Evolutionary conservation across 2,329 filamentous ascomycete species (phyloP).

Genomic region (Alternaria novae-zelandiae): DNA sequence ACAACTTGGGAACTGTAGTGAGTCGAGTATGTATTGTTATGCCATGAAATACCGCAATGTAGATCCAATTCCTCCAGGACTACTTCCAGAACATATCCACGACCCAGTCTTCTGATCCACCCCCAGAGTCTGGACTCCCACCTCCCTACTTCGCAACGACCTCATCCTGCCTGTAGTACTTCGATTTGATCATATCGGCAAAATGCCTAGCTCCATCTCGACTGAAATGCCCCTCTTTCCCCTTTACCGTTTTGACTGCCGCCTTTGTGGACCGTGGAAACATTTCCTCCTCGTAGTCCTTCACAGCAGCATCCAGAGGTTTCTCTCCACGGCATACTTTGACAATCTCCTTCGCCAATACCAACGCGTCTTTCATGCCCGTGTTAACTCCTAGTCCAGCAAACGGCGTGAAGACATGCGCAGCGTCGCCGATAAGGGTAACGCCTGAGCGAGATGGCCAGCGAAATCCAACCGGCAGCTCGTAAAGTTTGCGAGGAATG

Average conservation of each 20-base stretch:
- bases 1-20: not conserved
- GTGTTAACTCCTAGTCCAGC: slow-evolving; percentile 67
- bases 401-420: slow-evolving; percentile 65
- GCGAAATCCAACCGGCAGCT: slow-evolving; percentile 59
- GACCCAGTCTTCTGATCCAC: not conserved
- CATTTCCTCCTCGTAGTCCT: slow-evolving; percentile 37
- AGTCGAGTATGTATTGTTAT: not conserved
- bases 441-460: slow-evolving; percentile 59
- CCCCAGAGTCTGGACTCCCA: not conserved
- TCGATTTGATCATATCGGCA: slow-evolving; percentile 29
- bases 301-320: slow-evolving; percentile 23
- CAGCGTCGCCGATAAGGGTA: slow-evolving; percentile 66
- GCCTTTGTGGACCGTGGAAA: slow-evolving; percentile 26
- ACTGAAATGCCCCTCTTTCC: slow-evolving; percentile 32
- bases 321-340: slow-evolving; percentile 25
- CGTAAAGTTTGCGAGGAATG: slow-evolving; percentile 53
- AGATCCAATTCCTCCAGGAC: not conserved
- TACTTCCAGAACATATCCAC: not conserved
- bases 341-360: slow-evolving; percentile 50
- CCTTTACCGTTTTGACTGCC: slow-evolving; percentile 24
- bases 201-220: slow-evolving; percentile 23
- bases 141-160: not conserved
- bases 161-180: slow-evolving; percentile 8
- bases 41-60: not conserved
- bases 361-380: slow-evolving; percentile 61